Evolutionary conservation across 2,329 filamentous ascomycete species (phyloP), one percentile per base, ranked within the genome.

Genomic region (Talaromyces amestolkiae): DNA sequence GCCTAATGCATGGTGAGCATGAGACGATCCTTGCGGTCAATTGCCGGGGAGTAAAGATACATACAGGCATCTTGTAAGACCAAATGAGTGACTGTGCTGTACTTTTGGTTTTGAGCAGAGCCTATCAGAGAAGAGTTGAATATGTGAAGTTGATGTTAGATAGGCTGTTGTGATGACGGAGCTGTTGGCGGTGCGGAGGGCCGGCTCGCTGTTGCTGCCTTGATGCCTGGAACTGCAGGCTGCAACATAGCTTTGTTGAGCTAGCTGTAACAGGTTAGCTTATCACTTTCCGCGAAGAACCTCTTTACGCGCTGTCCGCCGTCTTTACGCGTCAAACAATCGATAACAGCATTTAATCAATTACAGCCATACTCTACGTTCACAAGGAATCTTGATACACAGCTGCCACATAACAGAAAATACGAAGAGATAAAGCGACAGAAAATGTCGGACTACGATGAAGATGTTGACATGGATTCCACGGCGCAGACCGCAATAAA

Each of bases 381-480:
- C 19, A 15, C 33, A 37, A 13, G 27, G 7, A 5, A 3, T 39
- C 5, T 9, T 9, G n/a, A 15, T 56, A 56, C n/a, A 6, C 15
- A 10, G 19, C 5, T 7, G 1, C n/a, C 31, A 8, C 27, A 35
- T 10, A 19, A 13, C 5, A 24, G 11, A 1, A 9, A 10, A 54
- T 5, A n/a, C 35, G 47, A 33, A 54, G 17, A 17, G 13, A n/a
- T 9, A 39, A 3, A 27, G 37, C 4, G 7, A 41, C 15, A 43
- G 22, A 24, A 13, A 35, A 85, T 85, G 83, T 85, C 83, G 0
- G 83, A 85, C 71, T 82, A 79, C 70, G 83, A 83, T 65, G 88
- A 91, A 79, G 86, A 87, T 68, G 90, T 91, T 86, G 89, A 91
- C 70, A 78, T 90, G 61, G 89, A 90, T 79, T 84, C 80, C 62